phyloP scores from a whole-genome alignment of 1,284 basidiomycete species.

The Gomphus sp. region DNA sequence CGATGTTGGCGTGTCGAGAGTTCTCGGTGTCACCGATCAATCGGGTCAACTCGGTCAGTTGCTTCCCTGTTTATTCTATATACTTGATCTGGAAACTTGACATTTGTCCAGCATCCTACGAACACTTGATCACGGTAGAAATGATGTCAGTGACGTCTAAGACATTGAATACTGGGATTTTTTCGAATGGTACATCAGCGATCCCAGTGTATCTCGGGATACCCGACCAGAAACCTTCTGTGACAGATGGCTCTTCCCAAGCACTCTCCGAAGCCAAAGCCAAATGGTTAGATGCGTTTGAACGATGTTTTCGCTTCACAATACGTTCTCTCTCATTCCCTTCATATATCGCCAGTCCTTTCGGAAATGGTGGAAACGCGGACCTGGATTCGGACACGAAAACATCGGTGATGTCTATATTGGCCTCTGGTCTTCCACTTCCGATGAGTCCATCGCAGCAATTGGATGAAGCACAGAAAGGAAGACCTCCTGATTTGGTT shows the following conservation, averaged over 20 bases:
- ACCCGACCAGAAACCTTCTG: conserved; percentile 9
- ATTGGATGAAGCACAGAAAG: conserved; percentile 24
- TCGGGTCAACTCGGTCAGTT: conserved; percentile 15
- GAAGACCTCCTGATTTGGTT: conserved; percentile 20
- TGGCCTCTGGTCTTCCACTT: conserved; percentile 50
- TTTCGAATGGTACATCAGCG: conserved; percentile 33
- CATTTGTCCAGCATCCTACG: conserved; percentile 18
- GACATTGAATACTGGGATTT: conserved; percentile 31
- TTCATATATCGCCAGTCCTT: conserved; percentile 23
- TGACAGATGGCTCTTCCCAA: conserved; percentile 10
- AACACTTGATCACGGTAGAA: conserved; percentile 36
- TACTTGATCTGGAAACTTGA: neutral
- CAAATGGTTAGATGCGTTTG: conserved; percentile 43
- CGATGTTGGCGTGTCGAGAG: conserved; percentile 44
- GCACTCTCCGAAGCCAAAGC: conserved; percentile 15
- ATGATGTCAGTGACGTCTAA: conserved; percentile 38
- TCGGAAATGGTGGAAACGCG: conserved; percentile 21
- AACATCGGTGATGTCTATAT: conserved; percentile 40
- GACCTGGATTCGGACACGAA: conserved; percentile 33
- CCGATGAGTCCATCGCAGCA: conserved; percentile 63
- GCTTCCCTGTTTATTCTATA: neutral
- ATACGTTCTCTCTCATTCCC: conserved; percentile 44
- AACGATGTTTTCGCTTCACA: conserved; percentile 41
- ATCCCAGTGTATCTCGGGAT: conserved; percentile 26
- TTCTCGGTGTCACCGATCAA: conserved; percentile 39